Conservation (phyloP, 352 stramenopile species). For the Pythium monospermum region DNA sequence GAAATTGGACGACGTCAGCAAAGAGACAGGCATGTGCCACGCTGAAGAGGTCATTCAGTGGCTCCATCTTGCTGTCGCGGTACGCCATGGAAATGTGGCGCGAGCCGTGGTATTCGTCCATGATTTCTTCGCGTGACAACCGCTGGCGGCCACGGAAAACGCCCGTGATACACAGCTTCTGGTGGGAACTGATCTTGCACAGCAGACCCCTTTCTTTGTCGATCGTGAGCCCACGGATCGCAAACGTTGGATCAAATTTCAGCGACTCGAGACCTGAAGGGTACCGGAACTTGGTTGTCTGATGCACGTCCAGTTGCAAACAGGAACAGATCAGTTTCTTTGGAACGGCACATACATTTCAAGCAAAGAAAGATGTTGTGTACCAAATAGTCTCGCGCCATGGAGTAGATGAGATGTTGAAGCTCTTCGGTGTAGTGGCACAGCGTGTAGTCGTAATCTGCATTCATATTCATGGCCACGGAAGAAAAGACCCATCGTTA, state of each 20-base stretch:
- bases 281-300: conserved; percentile 80
- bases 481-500: background rate
- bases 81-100: conserved; percentile 80
- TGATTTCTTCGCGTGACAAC: conserved; percentile 76
- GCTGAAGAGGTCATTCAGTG: conserved; percentile 92
- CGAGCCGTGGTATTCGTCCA: conserved; percentile 86
- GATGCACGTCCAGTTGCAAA: too few relatives aligned
- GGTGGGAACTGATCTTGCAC: conserved; percentile 92
- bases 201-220: conserved; percentile 91
- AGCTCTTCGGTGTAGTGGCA: conserved; percentile 91
- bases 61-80: conserved; percentile 85
- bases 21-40: conserved; percentile 93
- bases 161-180: conserved; percentile 83
- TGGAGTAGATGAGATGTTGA: conserved; percentile 91
- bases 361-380: too few relatives aligned
- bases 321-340: background rate
- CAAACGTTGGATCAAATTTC: conserved; percentile 87
- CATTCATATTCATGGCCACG: background rate
- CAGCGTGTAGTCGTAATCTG: conserved; percentile 94
- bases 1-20: conserved; percentile 91
- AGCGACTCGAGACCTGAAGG: conserved; percentile 72
- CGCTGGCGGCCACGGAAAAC: conserved; percentile 84
- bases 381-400: conserved; percentile 87
- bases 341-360: background rate
- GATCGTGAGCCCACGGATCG: conserved; percentile 90